Evolutionary conservation across 164 flowering plant genomes (phyloP).

Genomic region (Dillenia suffruticosa): DNA sequence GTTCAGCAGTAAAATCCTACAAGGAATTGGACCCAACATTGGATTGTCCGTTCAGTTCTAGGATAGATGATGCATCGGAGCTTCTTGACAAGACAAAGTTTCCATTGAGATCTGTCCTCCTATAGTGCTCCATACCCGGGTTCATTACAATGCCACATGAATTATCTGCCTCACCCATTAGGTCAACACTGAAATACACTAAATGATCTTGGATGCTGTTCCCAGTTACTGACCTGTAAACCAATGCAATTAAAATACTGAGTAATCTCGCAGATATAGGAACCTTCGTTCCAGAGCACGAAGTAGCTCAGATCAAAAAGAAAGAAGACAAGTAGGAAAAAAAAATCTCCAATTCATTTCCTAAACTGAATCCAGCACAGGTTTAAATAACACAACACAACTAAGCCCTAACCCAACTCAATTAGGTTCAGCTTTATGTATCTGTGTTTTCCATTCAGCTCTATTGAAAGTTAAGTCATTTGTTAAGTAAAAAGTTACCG

Average conservation of each 20-base stretch:
- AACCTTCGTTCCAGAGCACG: neutral
- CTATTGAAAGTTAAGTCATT: too few species aligned
- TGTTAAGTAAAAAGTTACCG: too few species aligned
- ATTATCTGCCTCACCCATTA: constrained; percentile 35
- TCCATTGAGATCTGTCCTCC: constrained; percentile 39
- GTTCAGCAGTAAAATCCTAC: constrained; percentile 3
- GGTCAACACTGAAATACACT: constrained; percentile 56
- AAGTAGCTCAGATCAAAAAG: neutral
- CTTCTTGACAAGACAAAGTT: constrained; percentile 54
- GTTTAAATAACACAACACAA: too few species aligned
- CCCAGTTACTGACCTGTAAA: constrained; percentile 79
- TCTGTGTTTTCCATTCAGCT: too few species aligned
- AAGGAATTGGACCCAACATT: neutral
- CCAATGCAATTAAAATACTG: neutral
- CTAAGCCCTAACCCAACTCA: too few species aligned
- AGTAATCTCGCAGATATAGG: neutral
- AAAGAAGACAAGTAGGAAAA: neutral
- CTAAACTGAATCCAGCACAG: too few species aligned
- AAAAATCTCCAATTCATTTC: too few species aligned
- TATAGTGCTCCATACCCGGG: constrained; percentile 17
- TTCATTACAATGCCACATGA: constrained; percentile 70
- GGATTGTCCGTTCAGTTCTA: constrained; percentile 20
- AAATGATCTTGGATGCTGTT: constrained; percentile 82
- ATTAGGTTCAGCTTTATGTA: too few species aligned
- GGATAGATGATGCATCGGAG: constrained; percentile 21